Evolutionary conservation across 495 filamentous ascomycete species (phyloP), one percentile per base, ranked within the genome.

Genomic region (Bombardia bombarda): DNA sequence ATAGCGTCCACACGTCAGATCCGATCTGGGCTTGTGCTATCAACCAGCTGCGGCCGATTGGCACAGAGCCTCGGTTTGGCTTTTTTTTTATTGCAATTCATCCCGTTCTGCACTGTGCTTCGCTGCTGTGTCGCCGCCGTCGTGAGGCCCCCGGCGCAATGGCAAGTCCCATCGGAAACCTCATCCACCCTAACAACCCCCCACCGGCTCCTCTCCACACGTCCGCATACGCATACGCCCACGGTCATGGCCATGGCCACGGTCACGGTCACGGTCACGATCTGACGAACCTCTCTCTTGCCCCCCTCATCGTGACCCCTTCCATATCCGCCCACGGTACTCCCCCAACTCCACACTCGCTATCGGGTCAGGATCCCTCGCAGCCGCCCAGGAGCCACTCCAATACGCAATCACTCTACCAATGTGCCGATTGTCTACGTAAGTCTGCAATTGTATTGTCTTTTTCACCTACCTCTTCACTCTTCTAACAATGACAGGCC

Each of bases 361-460:
- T 38, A 7, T 42, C 20, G 9, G 6, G 7, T 2, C 20, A 13
- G 8, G 17, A 24, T 9, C n/a, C 35, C 10, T 13, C 32, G 4
- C 30, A 38, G 10, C 28, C 22, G 0, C 25, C 49, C n/a, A 26
- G 46, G 42, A 48, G 46, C 34, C 62, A 63, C 41, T 18, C 46
- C 30, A 57, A 48, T 32, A 48, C 44, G 1, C 48, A 52, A n/a
- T 60, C 57, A 9, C 53, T 67, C 18, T 78, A 74, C 49, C 73
- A 77, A 52, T 78, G 75, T 31, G 70, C 70, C 32, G 67, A 75
- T 37, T 78, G 75, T 45, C 61, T 70, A 38, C 68, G 51, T 53
- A 28, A 41, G 37, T 41, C 16, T 32, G 2, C 13, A n/a, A n/a
- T n/a, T n/a, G n/a, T n/a, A n/a, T n/a, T n/a, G n/a, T n/a, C n/a